Percentiles rank a stretch among this genome's conserved stretches.
phyloP scores from a whole-genome alignment of 176 grass and related monocot genomes.

The Eragrostis curvula region DNA sequence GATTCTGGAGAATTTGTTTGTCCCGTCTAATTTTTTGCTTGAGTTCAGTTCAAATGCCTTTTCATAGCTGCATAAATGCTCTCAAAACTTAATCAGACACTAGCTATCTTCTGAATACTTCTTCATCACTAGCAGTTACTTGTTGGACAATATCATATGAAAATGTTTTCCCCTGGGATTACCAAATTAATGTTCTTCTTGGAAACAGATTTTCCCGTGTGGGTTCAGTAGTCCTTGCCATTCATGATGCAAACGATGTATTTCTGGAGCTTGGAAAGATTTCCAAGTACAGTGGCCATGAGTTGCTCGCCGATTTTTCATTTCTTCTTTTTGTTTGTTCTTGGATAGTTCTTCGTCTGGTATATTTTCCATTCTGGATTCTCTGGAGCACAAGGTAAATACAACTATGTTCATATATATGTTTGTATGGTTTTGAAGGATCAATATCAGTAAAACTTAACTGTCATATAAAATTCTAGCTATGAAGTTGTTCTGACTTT shows the following conservation, averaged over 20 bases:
- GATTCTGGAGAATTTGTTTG: slow-evolving; percentile 3
- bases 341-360: slow-evolving; percentile 72
- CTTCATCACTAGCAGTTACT: slow-evolving; percentile 12
- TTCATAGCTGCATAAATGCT: not conserved
- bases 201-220: slow-evolving; percentile 81
- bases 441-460: slow-evolving; percentile 36
- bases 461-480: slow-evolving; percentile 49
- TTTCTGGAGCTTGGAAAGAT: slow-evolving; percentile 84
- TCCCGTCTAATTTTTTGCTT: not conserved
- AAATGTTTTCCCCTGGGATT: slow-evolving; percentile 28
- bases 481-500: slow-evolving; percentile 72
- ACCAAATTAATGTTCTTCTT: slow-evolving; percentile 41
- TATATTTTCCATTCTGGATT: slow-evolving; percentile 85
- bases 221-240: slow-evolving; percentile 77
- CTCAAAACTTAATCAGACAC: not conserved
- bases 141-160: slow-evolving; percentile 7
- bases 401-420: not conserved
- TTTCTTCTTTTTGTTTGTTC: slow-evolving; percentile 74
- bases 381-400: slow-evolving; percentile 87
- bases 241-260: slow-evolving; percentile 88
- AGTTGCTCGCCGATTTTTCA: slow-evolving; percentile 58
- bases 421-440: slow-evolving; percentile 8
- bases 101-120: not conserved
- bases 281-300: slow-evolving; percentile 63
- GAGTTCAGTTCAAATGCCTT: not conserved